Percentiles rank a stretch among this genome's conserved stretches.
These are phyloP conservation scores for slime mould (Dictyostelium discoideum) DNA, from an alignment of 78 protist genomes.

Conservation along the genomic window DNA sequence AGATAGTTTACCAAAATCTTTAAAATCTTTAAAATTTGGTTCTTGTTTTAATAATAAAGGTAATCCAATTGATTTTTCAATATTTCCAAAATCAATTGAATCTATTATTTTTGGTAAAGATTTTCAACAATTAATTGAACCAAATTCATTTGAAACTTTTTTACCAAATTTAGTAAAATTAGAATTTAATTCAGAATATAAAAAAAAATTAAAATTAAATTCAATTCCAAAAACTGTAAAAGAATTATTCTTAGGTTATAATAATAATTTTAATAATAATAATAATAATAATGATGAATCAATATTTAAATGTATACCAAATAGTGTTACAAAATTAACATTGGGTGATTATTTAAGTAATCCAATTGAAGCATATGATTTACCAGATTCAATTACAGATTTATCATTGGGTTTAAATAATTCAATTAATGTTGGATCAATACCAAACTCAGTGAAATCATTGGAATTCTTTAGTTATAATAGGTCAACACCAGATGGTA, in stretches of 20 bases:
- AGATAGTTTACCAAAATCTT: not conserved
- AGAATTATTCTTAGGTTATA: not conserved
- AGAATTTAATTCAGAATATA: not conserved
- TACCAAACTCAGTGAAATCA: not conserved
- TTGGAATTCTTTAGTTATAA: not conserved
- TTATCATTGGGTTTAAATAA: not conserved
- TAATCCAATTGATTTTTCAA: not conserved
- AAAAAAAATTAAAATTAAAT: not conserved
- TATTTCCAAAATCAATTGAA: not conserved
- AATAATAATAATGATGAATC: not conserved
- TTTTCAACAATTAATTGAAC: not conserved
- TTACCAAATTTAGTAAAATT: not conserved
- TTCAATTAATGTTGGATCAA: not conserved
- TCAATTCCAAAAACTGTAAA: not conserved
- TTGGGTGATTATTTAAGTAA: not conserved
- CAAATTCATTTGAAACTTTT: not conserved
- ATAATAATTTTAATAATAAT: not conserved
- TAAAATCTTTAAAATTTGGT: not conserved
- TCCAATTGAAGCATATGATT: not conserved
- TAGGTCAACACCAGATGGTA: not conserved
- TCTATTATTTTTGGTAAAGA: not conserved
- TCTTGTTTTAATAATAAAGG: not conserved
- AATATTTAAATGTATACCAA: not conserved
- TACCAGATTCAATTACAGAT: not conserved
- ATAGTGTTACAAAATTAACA: not conserved